Evolutionary conservation across 2,329 filamentous ascomycete species (phyloP), one percentile per base, ranked within the genome.

Genomic region (Paecilomyces sp.): DNA sequence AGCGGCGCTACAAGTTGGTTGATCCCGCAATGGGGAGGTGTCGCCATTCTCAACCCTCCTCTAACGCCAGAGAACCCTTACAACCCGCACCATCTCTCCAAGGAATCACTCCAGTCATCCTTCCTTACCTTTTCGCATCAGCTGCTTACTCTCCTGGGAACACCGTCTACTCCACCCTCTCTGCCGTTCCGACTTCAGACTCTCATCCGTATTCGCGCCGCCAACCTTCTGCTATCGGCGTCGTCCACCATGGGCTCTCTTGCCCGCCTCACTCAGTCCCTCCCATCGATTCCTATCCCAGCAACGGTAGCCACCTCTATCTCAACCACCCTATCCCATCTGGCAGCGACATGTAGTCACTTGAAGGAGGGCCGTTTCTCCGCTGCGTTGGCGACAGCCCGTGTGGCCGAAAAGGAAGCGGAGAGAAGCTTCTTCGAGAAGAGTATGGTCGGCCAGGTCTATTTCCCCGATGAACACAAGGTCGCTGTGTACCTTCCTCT

Each of bases 391-490:
- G 84, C 88, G 63, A 87, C 93, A 71, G 93, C 93, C 0, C 85
- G 90, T 9, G 85, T 91, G 54, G 94, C 94, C 5, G 92, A 97
- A 75, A 84, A 85, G 2, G 91, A 95, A 71, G 93, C 92, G 0
- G 94, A 99, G 73, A 87, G 89, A 62, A 93, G 93, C 0, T 99
- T 99, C 76, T 99, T 99, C 67, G 94, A 99, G 76, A 96, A 96
- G 77, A 96, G 90, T 70, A 99, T 99, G 94, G 94, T 99, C 12
- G 94, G 92, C 0, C 94, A 97, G 77, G 88, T 97, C 1, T 99
- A 97, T 75, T 99, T 99, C 74, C 94, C 94, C 0, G 94, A 99
- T 70, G 94, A 99, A 77, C 94, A 99, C 75, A 99, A 97, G 76
- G 85, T 99, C 25, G 94, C 94, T 0, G 94, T 99, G 0, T 99